Evolutionary conservation across 2,329 filamentous ascomycete genomes (phyloP), one percentile per base, ranked within the genome.

Genomic region (Ophiostoma tasmaniense): DNA sequence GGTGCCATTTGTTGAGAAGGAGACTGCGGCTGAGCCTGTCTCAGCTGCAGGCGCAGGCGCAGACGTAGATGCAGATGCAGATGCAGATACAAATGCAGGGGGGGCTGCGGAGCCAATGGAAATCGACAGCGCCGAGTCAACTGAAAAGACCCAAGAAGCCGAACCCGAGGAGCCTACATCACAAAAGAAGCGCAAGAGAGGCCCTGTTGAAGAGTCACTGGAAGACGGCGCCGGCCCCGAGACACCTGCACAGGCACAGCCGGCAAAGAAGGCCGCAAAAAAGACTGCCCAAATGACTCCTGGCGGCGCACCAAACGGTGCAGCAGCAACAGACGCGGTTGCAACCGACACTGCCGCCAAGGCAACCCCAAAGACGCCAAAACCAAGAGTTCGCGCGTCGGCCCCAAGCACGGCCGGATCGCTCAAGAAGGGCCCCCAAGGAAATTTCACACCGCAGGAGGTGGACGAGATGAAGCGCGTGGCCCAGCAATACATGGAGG

Each of bases 401-500:
- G 22, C 7, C n/a, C 17, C 14, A 17, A 69, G 61, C 61, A 64
- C 61, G 61, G 61, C 61, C 35, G 64, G 67, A 33, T 62, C 62
- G 37, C 20, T 25, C 5, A 69, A 66, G 35, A 71, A 67, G 50
- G 68, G 70, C n/a, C 70, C 70, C 3, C 68, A 69, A 45, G 69
- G 83, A 10, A 74, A 78, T 10, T 85, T 85, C 69, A 80, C 74
- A 8, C 77, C 79, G 0, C 76, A 77, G 3, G 83, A 85, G 71
- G 74, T 83, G 11, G 74, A 74, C 1, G 76, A 76, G 65, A 78
- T 85, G 35, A 76, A 75, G 0, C 74, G 75, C 52, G 78, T 79
- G 1, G 78, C 87, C 0, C 79, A 83, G 66, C 73, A 73, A 0
- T 87, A 82, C 75, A 76, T 81, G 61, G 76, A 78, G 0, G 77